Conservation (phyloP, 495 filamentous ascomycete genomes). For the Daldinia loculata region DNA sequence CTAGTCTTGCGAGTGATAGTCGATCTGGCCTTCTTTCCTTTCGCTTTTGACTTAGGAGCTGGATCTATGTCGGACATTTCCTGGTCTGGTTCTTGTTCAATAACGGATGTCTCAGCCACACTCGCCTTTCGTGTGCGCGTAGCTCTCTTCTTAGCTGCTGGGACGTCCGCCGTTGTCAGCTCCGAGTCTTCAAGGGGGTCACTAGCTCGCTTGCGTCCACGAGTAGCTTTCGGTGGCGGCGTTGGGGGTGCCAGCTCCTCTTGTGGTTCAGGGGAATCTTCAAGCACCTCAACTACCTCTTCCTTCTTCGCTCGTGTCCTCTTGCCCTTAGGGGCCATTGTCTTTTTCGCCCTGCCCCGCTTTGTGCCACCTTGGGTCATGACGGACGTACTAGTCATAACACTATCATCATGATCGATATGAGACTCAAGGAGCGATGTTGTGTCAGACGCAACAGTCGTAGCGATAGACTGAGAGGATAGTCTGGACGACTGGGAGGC, state of each 20-base stretch:
- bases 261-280: conserved; percentile 50
- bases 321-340: conserved; percentile 50
- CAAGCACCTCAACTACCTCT: conserved; percentile 62
- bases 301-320: conserved; percentile 69
- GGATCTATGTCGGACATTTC: conserved; percentile 48
- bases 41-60: conserved; percentile 36
- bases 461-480: conserved; percentile 72
- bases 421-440: conserved; percentile 44
- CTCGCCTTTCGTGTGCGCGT: conserved; percentile 58
- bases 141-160: conserved; percentile 72
- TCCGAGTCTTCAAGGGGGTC: conserved; percentile 63
- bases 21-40: conserved; percentile 47
- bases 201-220: conserved; percentile 72
- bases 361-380: conserved; percentile 63
- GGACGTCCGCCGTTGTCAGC: conserved; percentile 54
- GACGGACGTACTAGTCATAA: conserved; percentile 68
- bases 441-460: conserved; percentile 61
- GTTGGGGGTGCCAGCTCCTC: conserved; percentile 51
- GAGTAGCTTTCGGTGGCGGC: conserved; percentile 55
- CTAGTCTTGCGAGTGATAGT: conserved; percentile 55
- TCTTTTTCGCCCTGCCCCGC: conserved; percentile 61
- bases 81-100: conserved; percentile 42
- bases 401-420: conserved; percentile 71
- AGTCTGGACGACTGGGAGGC: conserved; percentile 74
- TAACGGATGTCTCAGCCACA: conserved; percentile 35